Conservation (phyloP, 495 filamentous ascomycete species). For the Hypoxylon fuscum region DNA sequence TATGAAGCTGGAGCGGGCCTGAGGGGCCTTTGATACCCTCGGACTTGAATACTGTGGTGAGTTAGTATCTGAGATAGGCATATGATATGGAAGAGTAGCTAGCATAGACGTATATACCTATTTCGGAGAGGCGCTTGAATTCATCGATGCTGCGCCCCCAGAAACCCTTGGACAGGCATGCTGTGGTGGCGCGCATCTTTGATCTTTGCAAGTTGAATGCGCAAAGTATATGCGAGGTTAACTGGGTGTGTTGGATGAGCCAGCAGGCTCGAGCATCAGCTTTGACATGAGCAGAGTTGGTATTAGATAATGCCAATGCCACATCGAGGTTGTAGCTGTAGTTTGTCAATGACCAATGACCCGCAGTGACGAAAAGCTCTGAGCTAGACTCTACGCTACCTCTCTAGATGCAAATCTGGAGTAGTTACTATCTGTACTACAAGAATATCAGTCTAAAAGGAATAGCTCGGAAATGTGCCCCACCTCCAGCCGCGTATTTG, state of each 20-base stretch:
- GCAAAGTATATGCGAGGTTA: constrained; percentile 23
- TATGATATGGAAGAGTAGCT: not conserved
- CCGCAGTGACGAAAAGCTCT: constrained; percentile 20
- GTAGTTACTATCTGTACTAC: too few relatives aligned
- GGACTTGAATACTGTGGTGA: constrained; percentile 49
- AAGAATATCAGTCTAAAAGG: too few relatives aligned
- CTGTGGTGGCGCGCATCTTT: constrained; percentile 55
- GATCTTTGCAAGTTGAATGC: constrained; percentile 22
- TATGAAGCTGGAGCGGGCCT: constrained; percentile 65
- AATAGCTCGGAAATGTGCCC: too few relatives aligned
- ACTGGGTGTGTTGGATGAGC: constrained; percentile 31
- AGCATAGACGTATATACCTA: constrained; percentile 44
- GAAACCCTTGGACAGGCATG: constrained; percentile 54
- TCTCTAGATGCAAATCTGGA: too few relatives aligned
- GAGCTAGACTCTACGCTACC: too few relatives aligned
- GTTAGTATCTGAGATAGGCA: constrained; percentile 11
- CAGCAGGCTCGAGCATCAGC: constrained; percentile 42
- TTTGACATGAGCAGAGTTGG: constrained; percentile 37
- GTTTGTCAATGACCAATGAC: not conserved
- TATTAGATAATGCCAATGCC: too few relatives aligned
- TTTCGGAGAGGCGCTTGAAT: constrained; percentile 55
- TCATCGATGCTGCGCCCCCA: constrained; percentile 56
- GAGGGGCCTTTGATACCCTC: constrained; percentile 65
- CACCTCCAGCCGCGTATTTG: constrained; percentile 32
- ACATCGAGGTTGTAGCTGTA: not conserved